Evolutionary conservation across 148 eudicot genomes (phyloP).

Genomic region (Bassia scoparia): DNA sequence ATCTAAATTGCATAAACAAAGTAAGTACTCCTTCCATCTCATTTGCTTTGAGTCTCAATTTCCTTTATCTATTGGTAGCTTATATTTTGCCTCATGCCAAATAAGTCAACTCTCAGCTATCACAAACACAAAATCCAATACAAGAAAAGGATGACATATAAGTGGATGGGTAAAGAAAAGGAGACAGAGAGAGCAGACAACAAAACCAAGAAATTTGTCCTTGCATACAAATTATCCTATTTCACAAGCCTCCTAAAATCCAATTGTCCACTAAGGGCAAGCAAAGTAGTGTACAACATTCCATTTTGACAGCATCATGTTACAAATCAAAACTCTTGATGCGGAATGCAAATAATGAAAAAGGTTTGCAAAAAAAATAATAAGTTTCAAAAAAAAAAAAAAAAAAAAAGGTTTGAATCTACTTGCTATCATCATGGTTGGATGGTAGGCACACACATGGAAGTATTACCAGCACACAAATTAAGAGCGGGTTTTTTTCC

Average conservation of each 20-base stretch:
- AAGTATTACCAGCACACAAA: neutral
- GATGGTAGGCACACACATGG: neutral
- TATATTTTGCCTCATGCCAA: no score
- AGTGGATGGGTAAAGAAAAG: neutral
- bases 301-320: neutral
- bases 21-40: no score
- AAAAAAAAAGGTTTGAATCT: neutral
- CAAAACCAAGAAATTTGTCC: neutral
- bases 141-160: neutral
- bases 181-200: neutral
- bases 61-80: no score
- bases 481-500: neutral
- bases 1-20: no score
- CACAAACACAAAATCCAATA: neutral
- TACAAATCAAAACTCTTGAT: neutral
- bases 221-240: neutral
- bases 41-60: no score
- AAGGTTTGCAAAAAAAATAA: no score
- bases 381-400: no score
- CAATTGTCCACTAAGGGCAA: neutral
- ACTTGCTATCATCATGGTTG: neutral
- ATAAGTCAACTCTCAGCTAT: no score
- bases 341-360: neutral
- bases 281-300: neutral
- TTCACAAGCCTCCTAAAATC: constrained; percentile 3